Conservation (phyloP, 352 stramenopile species). For the Globisporangium cylindrosporum region DNA sequence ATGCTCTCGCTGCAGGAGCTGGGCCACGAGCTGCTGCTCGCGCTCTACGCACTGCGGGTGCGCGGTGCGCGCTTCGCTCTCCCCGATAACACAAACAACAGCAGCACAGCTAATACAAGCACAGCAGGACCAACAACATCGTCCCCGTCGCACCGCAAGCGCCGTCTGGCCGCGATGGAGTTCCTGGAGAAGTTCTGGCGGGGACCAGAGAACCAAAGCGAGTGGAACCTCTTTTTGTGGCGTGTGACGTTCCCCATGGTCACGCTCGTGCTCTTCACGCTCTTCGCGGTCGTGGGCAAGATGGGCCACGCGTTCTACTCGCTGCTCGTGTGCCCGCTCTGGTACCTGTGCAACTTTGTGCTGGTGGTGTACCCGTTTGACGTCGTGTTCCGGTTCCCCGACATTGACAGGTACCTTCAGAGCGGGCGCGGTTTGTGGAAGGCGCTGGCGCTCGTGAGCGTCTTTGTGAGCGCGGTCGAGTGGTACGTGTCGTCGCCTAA, state of each 20-base stretch:
- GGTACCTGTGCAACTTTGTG: conserved; percentile 76
- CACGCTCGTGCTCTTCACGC: conserved; percentile 70
- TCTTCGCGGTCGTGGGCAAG: conserved; percentile 60
- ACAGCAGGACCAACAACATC: conserved; percentile 8
- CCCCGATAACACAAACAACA: not conserved
- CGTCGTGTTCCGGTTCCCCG: conserved; percentile 67
- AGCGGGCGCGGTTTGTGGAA: conserved; percentile 42
- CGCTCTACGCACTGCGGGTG: conserved; percentile 14
- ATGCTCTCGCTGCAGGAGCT: conserved; percentile 20
- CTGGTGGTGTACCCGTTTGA: conserved; percentile 74
- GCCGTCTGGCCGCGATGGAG: conserved; percentile 27
- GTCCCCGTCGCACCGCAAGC: conserved; percentile 4
- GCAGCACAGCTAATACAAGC: not conserved
- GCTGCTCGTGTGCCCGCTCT: conserved; percentile 63
- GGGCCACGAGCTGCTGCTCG: conserved; percentile 11
- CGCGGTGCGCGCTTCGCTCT: conserved; percentile 9
- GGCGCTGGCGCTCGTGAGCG: conserved; percentile 40
- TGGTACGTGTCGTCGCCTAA: conserved; percentile 62
- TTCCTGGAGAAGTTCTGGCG: conserved; percentile 75
- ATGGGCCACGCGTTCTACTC: conserved; percentile 68
- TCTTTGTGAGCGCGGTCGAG: conserved; percentile 56
- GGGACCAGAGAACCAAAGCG: conserved; percentile 67
- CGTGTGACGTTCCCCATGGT: conserved; percentile 78
- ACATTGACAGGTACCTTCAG: conserved; percentile 29
- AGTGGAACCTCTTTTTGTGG: conserved; percentile 82